A percentile compares a stretch with the other conserved stretches of the same genome.
phyloP scores from a whole-genome alignment of 768 basidiomycete genomes.

The Trametes punicea region DNA sequence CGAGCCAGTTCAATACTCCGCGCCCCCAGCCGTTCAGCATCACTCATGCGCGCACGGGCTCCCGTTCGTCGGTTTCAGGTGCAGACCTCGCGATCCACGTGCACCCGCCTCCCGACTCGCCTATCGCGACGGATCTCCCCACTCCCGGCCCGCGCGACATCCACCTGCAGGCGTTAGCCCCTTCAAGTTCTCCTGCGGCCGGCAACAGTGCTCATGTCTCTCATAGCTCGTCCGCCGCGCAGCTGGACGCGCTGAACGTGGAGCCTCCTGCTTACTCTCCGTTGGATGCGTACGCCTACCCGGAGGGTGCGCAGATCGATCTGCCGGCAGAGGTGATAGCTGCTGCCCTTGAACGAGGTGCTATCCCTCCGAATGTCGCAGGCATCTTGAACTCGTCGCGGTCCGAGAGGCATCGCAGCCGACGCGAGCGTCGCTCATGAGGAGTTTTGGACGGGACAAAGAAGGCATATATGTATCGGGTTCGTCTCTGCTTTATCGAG shows the following conservation, averaged over 20 bases:
- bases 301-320: constrained; percentile 90
- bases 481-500: constrained; percentile 14
- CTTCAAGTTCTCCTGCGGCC: constrained; percentile 12
- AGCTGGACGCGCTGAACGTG: constrained; percentile 37
- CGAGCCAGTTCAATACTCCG: constrained; percentile 78
- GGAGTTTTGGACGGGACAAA: not conserved
- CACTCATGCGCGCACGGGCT: constrained; percentile 31
- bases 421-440: constrained; percentile 32
- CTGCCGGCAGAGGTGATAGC: constrained; percentile 90
- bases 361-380: constrained; percentile 57
- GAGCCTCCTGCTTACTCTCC: constrained; percentile 88
- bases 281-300: constrained; percentile 78
- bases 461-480: constrained; percentile 11
- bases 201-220: constrained; percentile 12
- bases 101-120: constrained; percentile 78
- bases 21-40: constrained; percentile 48
- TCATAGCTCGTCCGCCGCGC: constrained; percentile 13
- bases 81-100: constrained; percentile 66
- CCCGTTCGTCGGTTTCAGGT: constrained; percentile 42
- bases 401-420: constrained; percentile 46
- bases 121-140: constrained; percentile 73
- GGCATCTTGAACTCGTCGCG: constrained; percentile 32
- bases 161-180: constrained; percentile 64
- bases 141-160: constrained; percentile 85
- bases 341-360: constrained; percentile 76